phyloP scores from a whole-genome alignment of 805 yeast species.

The Candida verbasci region DNA sequence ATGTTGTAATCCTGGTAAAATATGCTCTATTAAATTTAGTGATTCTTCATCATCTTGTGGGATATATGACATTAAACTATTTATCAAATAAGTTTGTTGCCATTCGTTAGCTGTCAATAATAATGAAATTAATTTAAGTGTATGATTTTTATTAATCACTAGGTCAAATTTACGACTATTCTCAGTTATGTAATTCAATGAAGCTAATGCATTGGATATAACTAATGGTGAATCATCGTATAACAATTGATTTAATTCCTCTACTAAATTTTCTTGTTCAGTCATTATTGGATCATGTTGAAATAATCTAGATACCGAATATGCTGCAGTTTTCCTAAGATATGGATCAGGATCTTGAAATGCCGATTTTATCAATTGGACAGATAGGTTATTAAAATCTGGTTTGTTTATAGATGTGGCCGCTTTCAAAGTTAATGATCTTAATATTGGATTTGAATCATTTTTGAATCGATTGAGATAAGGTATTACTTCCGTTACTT shows the following conservation, averaged over 20 bases:
- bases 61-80: constrained; percentile 60
- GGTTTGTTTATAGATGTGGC: constrained; percentile 54
- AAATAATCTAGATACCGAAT: constrained; percentile 63
- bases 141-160: constrained; percentile 46
- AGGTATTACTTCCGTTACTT: constrained; percentile 52
- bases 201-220: constrained; percentile 67
- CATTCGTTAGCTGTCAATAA: constrained; percentile 53
- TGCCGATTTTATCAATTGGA: constrained; percentile 31
- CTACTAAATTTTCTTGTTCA: constrained; percentile 40
- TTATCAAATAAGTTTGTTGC: constrained; percentile 66
- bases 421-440: constrained; percentile 62
- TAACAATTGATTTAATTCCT: constrained; percentile 46
- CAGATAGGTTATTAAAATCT: constrained; percentile 46
- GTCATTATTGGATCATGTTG: constrained; percentile 49
- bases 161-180: constrained; percentile 45
- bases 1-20: constrained; percentile 71
- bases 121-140: constrained; percentile 29
- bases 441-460: constrained; percentile 43
- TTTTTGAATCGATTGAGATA: constrained; percentile 50
- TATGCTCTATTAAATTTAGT: constrained; percentile 54
- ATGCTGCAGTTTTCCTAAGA: constrained; percentile 68
- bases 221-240: constrained; percentile 57
- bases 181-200: constrained; percentile 63
- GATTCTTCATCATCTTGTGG: constrained; percentile 73
- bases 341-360: constrained; percentile 49